Evolutionary conservation across 176 grass and related monocot genomes (phyloP).

Genomic region (Dactylis glomerata): DNA sequence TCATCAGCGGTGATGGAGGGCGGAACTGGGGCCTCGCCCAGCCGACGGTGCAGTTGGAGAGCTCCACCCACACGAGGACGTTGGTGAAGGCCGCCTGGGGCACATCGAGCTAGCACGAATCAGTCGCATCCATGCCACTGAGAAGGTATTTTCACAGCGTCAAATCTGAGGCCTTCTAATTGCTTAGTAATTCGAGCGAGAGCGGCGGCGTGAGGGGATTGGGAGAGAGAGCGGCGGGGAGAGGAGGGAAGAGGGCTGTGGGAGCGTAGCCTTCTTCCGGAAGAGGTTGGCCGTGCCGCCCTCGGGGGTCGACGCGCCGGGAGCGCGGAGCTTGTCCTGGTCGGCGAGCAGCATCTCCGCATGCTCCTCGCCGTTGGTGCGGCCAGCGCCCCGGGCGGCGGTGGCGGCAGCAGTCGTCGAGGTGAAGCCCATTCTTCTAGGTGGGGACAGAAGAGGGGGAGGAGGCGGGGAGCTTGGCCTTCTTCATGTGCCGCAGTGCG

Average conservation of each 20-base stretch:
- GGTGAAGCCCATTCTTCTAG: conserved; percentile 63
- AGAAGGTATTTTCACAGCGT: too few species aligned
- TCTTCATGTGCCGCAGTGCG: conserved; percentile 54
- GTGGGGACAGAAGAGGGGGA: conserved; percentile 23
- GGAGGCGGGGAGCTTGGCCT: conserved; percentile 39
- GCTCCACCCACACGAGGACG: too few species aligned
- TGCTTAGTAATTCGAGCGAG: too few species aligned
- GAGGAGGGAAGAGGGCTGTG: conserved; percentile 66
- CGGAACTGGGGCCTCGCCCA: too few species aligned
- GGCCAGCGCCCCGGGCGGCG: neutral
- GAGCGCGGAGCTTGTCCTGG: conserved; percentile 46
- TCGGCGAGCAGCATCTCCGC: conserved; percentile 60
- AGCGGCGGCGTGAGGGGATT: too few species aligned
- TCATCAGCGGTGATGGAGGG: too few species aligned
- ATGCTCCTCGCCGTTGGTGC: conserved; percentile 52
- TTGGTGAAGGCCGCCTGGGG: too few species aligned
- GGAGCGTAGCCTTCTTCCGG: conserved; percentile 89
- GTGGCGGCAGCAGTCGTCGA: conserved; percentile 15
- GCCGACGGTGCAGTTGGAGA: too few species aligned
- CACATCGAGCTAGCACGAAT: too few species aligned
- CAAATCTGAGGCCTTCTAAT: too few species aligned
- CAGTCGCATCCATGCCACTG: too few species aligned
- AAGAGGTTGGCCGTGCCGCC: conserved; percentile 83
- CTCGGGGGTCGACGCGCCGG: conserved; percentile 21
- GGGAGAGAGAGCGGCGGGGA: neutral